These are phyloP conservation scores for Nissolia schottii DNA, from an alignment of 306 rosid genomes.

Conservation along the genomic window DNA sequence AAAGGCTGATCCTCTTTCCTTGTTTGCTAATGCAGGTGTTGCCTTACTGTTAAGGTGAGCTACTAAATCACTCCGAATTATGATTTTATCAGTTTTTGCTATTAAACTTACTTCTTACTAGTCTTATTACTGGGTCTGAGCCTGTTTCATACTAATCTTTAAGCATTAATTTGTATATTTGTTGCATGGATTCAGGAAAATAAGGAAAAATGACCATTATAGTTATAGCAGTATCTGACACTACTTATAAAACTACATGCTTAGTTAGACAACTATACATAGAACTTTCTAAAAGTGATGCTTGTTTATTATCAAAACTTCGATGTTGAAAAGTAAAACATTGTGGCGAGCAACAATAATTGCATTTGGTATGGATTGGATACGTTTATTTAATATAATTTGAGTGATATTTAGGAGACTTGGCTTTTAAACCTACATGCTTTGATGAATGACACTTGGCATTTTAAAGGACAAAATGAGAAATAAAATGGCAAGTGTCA, in stretches of 20 bases:
- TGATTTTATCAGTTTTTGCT: conserved; percentile 7
- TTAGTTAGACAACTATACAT: not conserved
- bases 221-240: not conserved
- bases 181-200: not conserved
- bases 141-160: not conserved
- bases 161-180: not conserved
- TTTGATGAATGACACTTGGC: too few species aligned
- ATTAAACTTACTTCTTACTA: not conserved
- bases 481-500: too few species aligned
- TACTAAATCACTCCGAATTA: conserved; percentile 1
- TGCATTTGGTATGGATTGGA: not conserved
- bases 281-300: conserved; percentile 3
- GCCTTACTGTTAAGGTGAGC: conserved; percentile 93
- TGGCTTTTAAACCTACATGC: too few species aligned
- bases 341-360: not conserved
- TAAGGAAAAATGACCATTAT: not conserved
- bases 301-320: not conserved
- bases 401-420: too few species aligned
- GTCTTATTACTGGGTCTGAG: not conserved
- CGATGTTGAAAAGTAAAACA: not conserved
- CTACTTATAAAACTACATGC: not conserved
- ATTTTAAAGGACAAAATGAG: too few species aligned
- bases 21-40: conserved; percentile 71
- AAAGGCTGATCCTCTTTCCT: conserved; percentile 16
- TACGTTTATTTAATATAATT: not conserved